Conservation (phyloP, 345 rosid species). For the Gynandropsis gynandra region DNA sequence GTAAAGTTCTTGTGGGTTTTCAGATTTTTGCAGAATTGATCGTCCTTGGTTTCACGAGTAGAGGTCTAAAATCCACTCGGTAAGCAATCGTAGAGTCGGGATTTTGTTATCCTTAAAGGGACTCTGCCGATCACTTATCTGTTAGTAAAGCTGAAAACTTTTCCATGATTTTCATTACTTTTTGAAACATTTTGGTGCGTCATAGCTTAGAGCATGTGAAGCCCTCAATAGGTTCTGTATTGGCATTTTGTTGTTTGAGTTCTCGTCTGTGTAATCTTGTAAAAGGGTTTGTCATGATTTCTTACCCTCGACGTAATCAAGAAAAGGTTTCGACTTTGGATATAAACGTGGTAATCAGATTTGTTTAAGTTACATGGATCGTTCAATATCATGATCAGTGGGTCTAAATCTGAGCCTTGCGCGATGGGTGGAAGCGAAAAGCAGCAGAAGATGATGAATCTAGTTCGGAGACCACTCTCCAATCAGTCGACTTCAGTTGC, state of each 20-base stretch:
- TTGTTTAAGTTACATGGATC: slow-evolving; percentile 29
- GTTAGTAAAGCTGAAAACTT: no score
- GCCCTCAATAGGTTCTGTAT: not conserved
- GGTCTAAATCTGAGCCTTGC: slow-evolving; percentile 18
- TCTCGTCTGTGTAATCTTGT: not conserved
- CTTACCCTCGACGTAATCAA: not conserved
- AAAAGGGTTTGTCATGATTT: slow-evolving; percentile 10
- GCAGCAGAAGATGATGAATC: slow-evolving; percentile 31
- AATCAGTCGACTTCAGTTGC: slow-evolving; percentile 34
- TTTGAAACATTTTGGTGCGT: no score
- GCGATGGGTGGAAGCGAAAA: slow-evolving; percentile 31
- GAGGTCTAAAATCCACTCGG: slow-evolving; percentile 27
- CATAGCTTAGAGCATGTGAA: not conserved
- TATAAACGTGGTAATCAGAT: not conserved
- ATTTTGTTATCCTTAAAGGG: no score
- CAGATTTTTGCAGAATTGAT: slow-evolving; percentile 32
- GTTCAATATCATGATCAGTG: slow-evolving; percentile 29
- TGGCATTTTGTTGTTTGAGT: not conserved
- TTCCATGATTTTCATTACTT: no score
- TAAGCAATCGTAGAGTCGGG: slow-evolving; percentile 14
- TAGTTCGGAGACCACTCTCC: slow-evolving; percentile 53
- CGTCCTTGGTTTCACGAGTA: slow-evolving; percentile 31
- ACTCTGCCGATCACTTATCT: no score
- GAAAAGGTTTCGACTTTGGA: no score
- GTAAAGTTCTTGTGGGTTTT: not conserved